Evolutionary conservation across 331 rosid genomes (phyloP).

Genomic region (Acacia concinna): DNA sequence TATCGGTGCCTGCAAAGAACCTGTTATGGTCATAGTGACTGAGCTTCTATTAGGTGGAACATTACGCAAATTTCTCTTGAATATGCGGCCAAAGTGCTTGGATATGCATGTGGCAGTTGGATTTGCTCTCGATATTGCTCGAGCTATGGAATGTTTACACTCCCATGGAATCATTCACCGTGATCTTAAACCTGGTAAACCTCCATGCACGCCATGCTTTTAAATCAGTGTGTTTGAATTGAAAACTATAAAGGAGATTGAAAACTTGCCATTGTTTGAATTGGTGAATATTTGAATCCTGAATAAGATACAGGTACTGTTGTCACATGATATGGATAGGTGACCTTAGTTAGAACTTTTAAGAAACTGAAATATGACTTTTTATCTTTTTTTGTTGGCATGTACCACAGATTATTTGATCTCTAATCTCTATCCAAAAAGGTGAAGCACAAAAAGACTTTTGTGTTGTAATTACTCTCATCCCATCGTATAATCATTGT

Average conservation of each 20-base stretch:
- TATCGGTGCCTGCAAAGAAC: constrained; percentile 95
- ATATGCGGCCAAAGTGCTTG: constrained; percentile 81
- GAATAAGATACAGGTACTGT: constrained; percentile 8
- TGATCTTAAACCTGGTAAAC: constrained; percentile 93
- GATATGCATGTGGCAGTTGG: constrained; percentile 71
- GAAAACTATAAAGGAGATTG: background rate
- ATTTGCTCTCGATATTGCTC: constrained; percentile 91
- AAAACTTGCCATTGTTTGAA: background rate
- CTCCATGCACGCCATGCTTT: constrained; percentile 6
- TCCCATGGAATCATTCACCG: constrained; percentile 95
- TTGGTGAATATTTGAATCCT: constrained; percentile 4
- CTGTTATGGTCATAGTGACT: constrained; percentile 92
- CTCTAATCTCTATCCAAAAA: background rate
- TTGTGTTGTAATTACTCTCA: background rate
- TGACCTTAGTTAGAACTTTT: constrained; percentile 24
- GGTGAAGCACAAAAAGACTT: background rate
- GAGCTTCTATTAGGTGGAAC: constrained; percentile 92
- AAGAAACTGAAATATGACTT: constrained; percentile 6
- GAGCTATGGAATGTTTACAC: constrained; percentile 94
- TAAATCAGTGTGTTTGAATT: constrained; percentile 20
- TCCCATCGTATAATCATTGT: background rate
- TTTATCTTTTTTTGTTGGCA: constrained; percentile 12
- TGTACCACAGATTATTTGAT: background rate
- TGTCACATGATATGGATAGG: constrained; percentile 3
- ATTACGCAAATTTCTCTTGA: constrained; percentile 79